These are phyloP conservation scores for Dillenia suffruticosa DNA, from an alignment of 164 flowering plant genomes.

Conservation along the genomic window DNA sequence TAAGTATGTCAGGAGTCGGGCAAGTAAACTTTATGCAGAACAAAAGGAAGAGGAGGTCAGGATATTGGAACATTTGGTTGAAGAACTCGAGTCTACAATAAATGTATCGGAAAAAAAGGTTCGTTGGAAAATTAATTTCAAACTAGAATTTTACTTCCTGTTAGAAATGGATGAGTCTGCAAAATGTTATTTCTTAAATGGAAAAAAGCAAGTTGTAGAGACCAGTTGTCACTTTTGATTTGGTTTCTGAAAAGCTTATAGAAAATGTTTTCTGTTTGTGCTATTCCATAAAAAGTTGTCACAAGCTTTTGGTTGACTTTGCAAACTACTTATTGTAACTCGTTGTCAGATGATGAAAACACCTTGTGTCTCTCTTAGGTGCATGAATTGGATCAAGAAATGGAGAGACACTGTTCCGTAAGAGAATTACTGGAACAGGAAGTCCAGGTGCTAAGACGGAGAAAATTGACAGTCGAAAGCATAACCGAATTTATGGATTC, in stretches of 20 bases:
- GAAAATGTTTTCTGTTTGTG: too few species aligned
- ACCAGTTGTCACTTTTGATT: background rate
- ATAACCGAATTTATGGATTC: conserved; percentile 30
- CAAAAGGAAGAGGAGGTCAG: conserved; percentile 91
- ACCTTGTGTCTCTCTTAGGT: conserved; percentile 37
- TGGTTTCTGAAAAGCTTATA: too few species aligned
- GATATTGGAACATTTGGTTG: conserved; percentile 76
- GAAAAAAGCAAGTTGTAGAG: background rate
- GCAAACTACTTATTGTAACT: background rate
- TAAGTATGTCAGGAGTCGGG: conserved; percentile 45
- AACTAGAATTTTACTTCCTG: background rate
- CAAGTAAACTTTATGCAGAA: conserved; percentile 75
- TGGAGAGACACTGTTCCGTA: conserved; percentile 44
- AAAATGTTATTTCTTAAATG: background rate
- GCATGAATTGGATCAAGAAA: conserved; percentile 71
- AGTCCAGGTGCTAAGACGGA: conserved; percentile 46
- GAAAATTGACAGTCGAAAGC: conserved; percentile 48
- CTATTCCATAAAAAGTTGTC: background rate
- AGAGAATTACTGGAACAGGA: conserved; percentile 61
- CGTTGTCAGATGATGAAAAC: conserved; percentile 1
- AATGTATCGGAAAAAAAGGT: conserved; percentile 85
- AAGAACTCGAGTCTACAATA: conserved; percentile 83
- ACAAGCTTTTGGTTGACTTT: conserved; percentile 6
- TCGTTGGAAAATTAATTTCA: conserved; percentile 5
- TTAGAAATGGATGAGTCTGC: background rate